Base-by-base conservation (phyloP, 2,329 filamentous ascomycete species). In the Pseudogymnoascus sp. region DNA sequence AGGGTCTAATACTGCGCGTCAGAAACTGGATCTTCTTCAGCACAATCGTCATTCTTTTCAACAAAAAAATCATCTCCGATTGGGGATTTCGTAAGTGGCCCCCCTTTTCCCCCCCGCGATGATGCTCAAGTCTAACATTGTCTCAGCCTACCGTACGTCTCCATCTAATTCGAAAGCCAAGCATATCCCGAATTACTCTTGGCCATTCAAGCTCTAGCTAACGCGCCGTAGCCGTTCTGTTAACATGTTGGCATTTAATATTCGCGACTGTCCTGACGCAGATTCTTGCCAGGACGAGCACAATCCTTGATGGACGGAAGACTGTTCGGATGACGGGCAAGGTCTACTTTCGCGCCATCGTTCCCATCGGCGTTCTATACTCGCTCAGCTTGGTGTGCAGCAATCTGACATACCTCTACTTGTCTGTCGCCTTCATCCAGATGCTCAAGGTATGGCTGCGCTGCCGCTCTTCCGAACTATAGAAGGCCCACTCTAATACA, bases 11-110 rank as follows among this genome's bases (percentile, higher is more conserved):
- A 31, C n/a, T 31, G 24, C 19, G 14, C 75, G 84, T 87, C 16
- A 38, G 31, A 62, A 83, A 85, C 72, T 96, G 91, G 91, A 96
- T 96, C 69, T 82, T 90, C 68, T 84, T 95, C 73, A 95, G 90
- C 70, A 93, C 91, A 68, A 81, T 85, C 70, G 91, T 93, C 66
- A 96, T 96, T 72, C 79, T 96, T 66, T 96, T 96, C 82, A 96
- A 96, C 82, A 96, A 96, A 79, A 93, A 89, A 84, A 85, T 96
- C 60, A 83, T 96, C 65, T 85, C 90, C 72, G 86, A 84, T 66
- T 83, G 83, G 71, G 83, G 88, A 63, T 93, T 93, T 76, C 82
- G 89, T 91, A 78, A 81, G 88, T 81, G 66, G 59, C 19, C 61
- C 16, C 16, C 40, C 43, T 61, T 33, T 35, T 11, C 22, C n/a